phyloP scores from a whole-genome alignment of 2,329 filamentous ascomycete species.

The Lizonia empirigonia region DNA sequence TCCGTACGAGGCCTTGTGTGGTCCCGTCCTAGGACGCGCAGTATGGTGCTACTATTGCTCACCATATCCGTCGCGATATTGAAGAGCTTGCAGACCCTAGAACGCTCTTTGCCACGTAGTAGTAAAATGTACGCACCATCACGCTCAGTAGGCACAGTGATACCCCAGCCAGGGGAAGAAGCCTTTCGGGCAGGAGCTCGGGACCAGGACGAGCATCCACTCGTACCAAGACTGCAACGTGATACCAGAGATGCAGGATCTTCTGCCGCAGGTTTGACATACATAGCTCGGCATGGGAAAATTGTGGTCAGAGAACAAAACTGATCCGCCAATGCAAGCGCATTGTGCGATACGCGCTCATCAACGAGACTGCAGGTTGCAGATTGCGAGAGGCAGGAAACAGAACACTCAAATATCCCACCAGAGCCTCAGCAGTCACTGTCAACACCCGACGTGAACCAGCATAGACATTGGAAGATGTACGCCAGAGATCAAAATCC shows the following conservation, averaged over 20 bases:
- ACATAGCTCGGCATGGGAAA: neutral
- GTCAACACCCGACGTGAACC: neutral
- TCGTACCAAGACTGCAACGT: neutral
- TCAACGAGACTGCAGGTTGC: neutral
- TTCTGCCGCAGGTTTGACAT: neutral
- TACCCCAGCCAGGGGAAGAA: no score
- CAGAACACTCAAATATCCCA: neutral
- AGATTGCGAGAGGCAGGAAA: neutral
- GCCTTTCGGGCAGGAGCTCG: neutral
- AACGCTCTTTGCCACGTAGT: neutral
- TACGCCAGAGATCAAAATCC: neutral
- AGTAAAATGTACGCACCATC: neutral
- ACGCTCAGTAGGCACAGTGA: neutral
- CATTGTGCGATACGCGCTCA: neutral
- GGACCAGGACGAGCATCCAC: neutral
- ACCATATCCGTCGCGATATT: neutral
- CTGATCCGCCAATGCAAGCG: neutral
- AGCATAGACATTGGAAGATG: neutral
- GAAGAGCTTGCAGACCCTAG: neutral
- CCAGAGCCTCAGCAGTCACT: neutral
- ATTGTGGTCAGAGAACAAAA: neutral
- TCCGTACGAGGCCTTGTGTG: slow-evolving; percentile 23
- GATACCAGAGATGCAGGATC: neutral
- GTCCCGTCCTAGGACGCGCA: slow-evolving; percentile 7
- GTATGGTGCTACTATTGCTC: neutral